Evolutionary conservation across 2,329 filamentous ascomycete species (phyloP).

Genomic region (Beauveria varroae): DNA sequence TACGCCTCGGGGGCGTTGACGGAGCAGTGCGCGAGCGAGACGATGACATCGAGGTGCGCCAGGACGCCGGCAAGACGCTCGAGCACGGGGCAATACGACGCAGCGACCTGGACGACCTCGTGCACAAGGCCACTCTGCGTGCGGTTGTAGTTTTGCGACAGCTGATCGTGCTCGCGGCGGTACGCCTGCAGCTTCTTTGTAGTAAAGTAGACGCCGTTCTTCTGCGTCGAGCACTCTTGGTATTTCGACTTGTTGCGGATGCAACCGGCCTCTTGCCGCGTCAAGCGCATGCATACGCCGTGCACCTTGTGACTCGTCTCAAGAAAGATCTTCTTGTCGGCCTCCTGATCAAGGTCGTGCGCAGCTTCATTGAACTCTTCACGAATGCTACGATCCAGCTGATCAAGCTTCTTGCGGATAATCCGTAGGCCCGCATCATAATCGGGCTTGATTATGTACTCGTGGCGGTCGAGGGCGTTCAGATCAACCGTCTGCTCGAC

Average conservation of each 20-base stretch:
- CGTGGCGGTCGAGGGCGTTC: slow-evolving; percentile 89
- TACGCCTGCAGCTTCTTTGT: slow-evolving; percentile 72
- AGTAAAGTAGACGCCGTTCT: slow-evolving; percentile 98
- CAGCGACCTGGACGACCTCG: slow-evolving; percentile 87
- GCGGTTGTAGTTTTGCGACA: slow-evolving; percentile 89
- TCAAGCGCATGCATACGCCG: slow-evolving; percentile 93
- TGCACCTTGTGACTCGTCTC: slow-evolving; percentile 87
- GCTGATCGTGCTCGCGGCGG: slow-evolving; percentile 85
- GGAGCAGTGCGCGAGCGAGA: slow-evolving; percentile 86
- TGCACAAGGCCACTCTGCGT: slow-evolving; percentile 86
- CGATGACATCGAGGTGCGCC: slow-evolving; percentile 89
- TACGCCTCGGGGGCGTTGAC: slow-evolving; percentile 91
- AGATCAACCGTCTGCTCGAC: slow-evolving; percentile 97
- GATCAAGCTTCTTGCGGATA: slow-evolving; percentile 89
- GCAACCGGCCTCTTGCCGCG: slow-evolving; percentile 80
- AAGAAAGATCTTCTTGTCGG: slow-evolving; percentile 97
- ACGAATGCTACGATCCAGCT: slow-evolving; percentile 73
- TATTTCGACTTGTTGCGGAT: slow-evolving; percentile 89
- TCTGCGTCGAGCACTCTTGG: slow-evolving; percentile 94
- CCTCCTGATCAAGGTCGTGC: slow-evolving; percentile 77
- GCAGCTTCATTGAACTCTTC: slow-evolving; percentile 71
- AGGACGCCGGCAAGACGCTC: slow-evolving; percentile 83
- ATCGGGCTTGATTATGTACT: slow-evolving; percentile 98
- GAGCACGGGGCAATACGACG: slow-evolving; percentile 88
- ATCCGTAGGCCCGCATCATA: slow-evolving; percentile 83